Evolutionary conservation across 1,284 basidiomycete genomes (phyloP), one percentile per base, ranked within the genome.

Genomic region (Leucoagaricus sp.): DNA sequence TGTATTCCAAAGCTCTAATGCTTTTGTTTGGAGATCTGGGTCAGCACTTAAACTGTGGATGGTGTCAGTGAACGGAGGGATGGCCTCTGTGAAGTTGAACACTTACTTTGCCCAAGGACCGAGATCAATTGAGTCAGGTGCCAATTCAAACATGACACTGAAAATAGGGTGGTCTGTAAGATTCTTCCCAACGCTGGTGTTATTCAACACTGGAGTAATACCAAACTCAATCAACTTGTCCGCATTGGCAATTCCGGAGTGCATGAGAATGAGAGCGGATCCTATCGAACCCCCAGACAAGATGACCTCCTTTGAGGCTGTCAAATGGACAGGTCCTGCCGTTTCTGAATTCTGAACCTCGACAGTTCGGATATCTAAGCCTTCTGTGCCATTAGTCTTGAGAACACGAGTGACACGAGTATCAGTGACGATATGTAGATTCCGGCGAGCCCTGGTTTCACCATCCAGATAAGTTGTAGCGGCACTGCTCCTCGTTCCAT

Each of bases 121-220:
- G 5, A 47, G 17, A 42, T 52, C 50, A 21, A 58, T 41, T 12
- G 47, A 50, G 25, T 26, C 29, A 4, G 58, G 42, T 15, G 26
- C 45, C 31, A 44, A 15, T 7, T 29, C n/a, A 31, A 50, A 57
- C 8, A 23, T n/a, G 23, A 54, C 26, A n/a, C 31, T 28, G 25
- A 60, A 26, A 4, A 17, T 1, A 5, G 65, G 57, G 41, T 68
- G 66, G 53, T 76, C 73, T 15, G 58, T 58, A 17, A 74, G 59
- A 44, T 81, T 78, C 58, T 74, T 69, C 3, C 80, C 80, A 9
- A 81, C 79, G 49, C 70, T 70, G 4, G 74, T 69, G 8, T 76
- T 64, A 53, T 75, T 65, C 19, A 70, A 17, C 62, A 67, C 19
- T 12, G 61, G 23, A 4, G 48, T 33, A 13, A 72, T 63, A 15